Evolutionary conservation across 106 monocot species (phyloP).

Genomic region (Dioscorea alata): DNA sequence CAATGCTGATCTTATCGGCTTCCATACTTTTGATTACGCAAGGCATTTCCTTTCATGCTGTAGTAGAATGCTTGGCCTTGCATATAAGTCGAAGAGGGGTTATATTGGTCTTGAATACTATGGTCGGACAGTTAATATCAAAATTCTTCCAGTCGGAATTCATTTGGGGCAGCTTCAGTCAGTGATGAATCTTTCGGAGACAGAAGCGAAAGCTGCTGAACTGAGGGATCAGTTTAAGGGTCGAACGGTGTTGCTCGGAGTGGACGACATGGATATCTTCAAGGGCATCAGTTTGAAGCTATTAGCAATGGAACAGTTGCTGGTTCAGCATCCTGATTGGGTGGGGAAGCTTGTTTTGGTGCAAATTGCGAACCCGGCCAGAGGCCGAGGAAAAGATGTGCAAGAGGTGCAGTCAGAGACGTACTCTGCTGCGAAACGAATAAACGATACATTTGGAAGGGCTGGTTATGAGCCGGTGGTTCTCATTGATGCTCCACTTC

Average conservation of each 20-base stretch:
- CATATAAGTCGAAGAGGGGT: conserved; percentile 45
- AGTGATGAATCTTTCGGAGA: conserved; percentile 29
- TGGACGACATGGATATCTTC: conserved; percentile 55
- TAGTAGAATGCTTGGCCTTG: conserved; percentile 48
- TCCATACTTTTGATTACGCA: conserved; percentile 54
- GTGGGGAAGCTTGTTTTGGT: conserved; percentile 36
- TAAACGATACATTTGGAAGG: conserved; percentile 35
- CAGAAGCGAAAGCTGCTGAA: conserved; percentile 30
- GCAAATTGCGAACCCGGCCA: conserved; percentile 50
- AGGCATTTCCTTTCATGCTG: conserved; percentile 58
- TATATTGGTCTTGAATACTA: conserved; percentile 55
- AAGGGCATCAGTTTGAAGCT: conserved; percentile 58
- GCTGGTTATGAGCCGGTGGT: conserved; percentile 32
- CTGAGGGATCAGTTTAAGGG: conserved; percentile 35
- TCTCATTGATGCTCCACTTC: conserved; percentile 36
- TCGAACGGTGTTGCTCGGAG: conserved; percentile 32
- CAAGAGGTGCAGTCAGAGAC: conserved; percentile 43
- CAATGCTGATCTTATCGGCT: conserved; percentile 46
- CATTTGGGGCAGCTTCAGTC: conserved; percentile 41
- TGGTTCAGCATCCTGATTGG: conserved; percentile 38
- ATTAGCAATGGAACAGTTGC: conserved; percentile 48
- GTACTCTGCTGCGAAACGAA: conserved; percentile 24
- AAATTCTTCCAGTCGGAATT: conserved; percentile 50
- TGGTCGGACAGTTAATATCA: conserved; percentile 47
- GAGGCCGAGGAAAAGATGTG: conserved; percentile 43